A percentile compares a stretch with the other conserved stretches of the same genome.
Evolutionary conservation across 2,329 filamentous ascomycete species (phyloP).

Genomic region (Stagonosporopsis tanaceti): DNA sequence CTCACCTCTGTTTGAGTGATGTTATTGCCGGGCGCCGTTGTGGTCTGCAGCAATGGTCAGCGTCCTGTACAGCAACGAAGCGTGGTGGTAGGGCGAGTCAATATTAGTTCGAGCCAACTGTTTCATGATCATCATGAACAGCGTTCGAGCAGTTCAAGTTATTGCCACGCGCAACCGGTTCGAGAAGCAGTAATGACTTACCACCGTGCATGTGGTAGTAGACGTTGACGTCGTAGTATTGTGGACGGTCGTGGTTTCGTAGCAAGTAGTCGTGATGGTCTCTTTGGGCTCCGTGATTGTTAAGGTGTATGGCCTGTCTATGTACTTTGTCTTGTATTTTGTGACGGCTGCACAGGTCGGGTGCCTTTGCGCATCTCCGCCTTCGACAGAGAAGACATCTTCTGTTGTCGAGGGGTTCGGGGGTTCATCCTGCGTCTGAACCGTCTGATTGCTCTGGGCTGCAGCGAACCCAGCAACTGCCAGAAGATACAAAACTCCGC

Average conservation of each 20-base stretch:
- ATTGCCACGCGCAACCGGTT: background rate
- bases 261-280: conserved; percentile 15
- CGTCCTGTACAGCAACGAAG: background rate
- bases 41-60: conserved; percentile 4
- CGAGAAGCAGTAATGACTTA: background rate
- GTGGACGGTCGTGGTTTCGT: conserved; percentile 11
- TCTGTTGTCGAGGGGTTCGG: conserved; percentile 6
- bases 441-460: conserved; percentile 32
- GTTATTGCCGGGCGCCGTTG: conserved; percentile 11
- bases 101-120: background rate
- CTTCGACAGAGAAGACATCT: conserved; percentile 6
- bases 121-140: background rate
- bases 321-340: background rate
- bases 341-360: conserved; percentile 12
- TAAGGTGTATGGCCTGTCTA: background rate
- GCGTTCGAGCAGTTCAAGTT: background rate
- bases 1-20: conserved; percentile 8
- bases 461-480: conserved; percentile 31
- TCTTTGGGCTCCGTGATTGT: conserved; percentile 2
- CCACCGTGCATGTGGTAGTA: conserved; percentile 17
- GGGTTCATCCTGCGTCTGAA: conserved; percentile 6
- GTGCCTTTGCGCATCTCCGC: conserved; percentile 3
- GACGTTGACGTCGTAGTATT: conserved; percentile 10
- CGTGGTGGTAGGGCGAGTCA: background rate
- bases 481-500: conserved; percentile 32